Conservation (phyloP, 768 basidiomycete species). For the Tulasnella sp. region DNA sequence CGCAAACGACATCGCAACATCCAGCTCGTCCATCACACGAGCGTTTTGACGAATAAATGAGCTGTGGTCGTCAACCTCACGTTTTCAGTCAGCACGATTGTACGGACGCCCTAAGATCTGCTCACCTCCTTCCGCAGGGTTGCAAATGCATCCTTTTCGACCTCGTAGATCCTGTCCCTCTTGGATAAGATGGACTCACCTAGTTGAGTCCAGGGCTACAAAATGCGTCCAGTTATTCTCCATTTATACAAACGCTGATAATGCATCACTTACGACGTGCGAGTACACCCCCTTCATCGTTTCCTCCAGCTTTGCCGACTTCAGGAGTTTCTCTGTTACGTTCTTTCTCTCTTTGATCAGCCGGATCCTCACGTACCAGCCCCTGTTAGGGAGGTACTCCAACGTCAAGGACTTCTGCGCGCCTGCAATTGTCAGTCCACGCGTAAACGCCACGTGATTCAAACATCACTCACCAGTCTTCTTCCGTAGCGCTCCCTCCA, state of each 20-base stretch:
- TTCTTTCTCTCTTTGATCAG: conserved; percentile 51
- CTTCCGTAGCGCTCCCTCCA: conserved; percentile 44
- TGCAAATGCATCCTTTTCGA: conserved; percentile 66
- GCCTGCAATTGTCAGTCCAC: conserved; percentile 27
- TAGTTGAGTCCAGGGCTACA: conserved; percentile 61
- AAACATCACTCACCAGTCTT: conserved; percentile 48
- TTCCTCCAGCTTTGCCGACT: no score
- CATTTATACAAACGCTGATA: not conserved
- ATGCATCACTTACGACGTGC: conserved; percentile 35
- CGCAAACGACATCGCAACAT: conserved; percentile 72
- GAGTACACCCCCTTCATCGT: conserved; percentile 58
- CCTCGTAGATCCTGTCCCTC: conserved; percentile 36
- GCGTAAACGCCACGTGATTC: no score
- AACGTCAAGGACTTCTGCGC: conserved; percentile 60
- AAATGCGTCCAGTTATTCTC: not conserved
- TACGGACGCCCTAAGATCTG: not conserved
- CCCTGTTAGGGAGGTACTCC: conserved; percentile 42
- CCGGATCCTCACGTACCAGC: conserved; percentile 62
- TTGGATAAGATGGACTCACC: conserved; percentile 55
- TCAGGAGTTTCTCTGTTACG: no score
- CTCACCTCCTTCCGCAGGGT: conserved; percentile 52
- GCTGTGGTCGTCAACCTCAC: conserved; percentile 50
- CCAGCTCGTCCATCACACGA: conserved; percentile 72
- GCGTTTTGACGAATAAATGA: conserved; percentile 57
- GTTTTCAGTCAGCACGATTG: not conserved